Evolutionary conservation across 768 basidiomycete genomes (phyloP).

Genomic region (Russula ochroleuca): DNA sequence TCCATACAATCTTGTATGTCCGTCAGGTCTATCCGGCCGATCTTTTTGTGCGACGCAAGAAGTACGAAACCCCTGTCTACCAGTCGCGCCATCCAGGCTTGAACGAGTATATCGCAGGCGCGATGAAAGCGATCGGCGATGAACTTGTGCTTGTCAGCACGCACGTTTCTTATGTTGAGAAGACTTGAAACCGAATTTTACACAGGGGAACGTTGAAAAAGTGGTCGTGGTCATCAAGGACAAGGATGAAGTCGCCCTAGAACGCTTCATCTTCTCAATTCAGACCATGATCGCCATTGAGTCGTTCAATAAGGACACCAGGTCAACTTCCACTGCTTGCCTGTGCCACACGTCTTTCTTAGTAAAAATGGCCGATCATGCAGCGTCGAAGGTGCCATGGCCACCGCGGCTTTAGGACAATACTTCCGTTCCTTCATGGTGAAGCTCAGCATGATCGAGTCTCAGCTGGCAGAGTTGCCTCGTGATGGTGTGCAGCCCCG

Average conservation of each 20-base stretch:
- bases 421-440: slow-evolving; percentile 81
- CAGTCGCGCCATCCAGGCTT: slow-evolving; percentile 90
- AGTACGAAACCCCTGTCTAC: slow-evolving; percentile 87
- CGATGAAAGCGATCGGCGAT: slow-evolving; percentile 74
- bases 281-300: slow-evolving; percentile 75
- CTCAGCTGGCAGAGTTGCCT: slow-evolving; percentile 58
- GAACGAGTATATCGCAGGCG: slow-evolving; percentile 85
- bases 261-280: slow-evolving; percentile 87
- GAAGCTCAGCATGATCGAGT: slow-evolving; percentile 74
- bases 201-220: slow-evolving; percentile 72
- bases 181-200: background rate
- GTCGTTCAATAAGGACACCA: slow-evolving; percentile 61
- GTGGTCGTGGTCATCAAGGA: slow-evolving; percentile 83
- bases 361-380: background rate
- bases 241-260: slow-evolving; percentile 73
- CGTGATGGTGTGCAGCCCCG: slow-evolving; percentile 44
- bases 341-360: slow-evolving; percentile 1
- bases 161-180: background rate
- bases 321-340: slow-evolving; percentile 40
- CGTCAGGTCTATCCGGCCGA: slow-evolving; percentile 88
- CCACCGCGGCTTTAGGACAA: slow-evolving; percentile 56
- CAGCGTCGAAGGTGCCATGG: slow-evolving; percentile 71
- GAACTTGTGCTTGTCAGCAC: slow-evolving; percentile 59
- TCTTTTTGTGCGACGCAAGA: slow-evolving; percentile 81
- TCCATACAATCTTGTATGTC: slow-evolving; percentile 88